A percentile compares a stretch with the other conserved stretches of the same genome.
Evolutionary conservation across 2,329 filamentous ascomycete genomes (phyloP).

Genomic region (Coniochaeta pulveracea): DNA sequence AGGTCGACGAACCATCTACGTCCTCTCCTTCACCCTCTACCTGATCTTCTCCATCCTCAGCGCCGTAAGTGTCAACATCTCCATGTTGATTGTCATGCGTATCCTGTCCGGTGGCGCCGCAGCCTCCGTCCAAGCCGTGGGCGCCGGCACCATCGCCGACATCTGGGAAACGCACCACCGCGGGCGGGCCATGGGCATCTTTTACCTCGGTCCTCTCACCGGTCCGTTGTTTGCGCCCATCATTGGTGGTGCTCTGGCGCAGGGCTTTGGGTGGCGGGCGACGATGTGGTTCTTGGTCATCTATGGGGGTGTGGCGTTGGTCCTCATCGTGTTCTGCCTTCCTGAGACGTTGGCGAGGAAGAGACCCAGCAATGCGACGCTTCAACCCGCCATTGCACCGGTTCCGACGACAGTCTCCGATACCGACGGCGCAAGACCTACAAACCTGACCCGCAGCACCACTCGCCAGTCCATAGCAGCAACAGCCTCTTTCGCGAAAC

Average conservation of each 20-base stretch:
- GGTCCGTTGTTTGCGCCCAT: slow-evolving; percentile 69
- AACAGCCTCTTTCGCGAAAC: slow-evolving; percentile 45
- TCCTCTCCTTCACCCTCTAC: slow-evolving; percentile 63
- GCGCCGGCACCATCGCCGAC: slow-evolving; percentile 73
- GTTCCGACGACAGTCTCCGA: slow-evolving; percentile 2
- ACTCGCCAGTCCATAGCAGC: slow-evolving; percentile 50
- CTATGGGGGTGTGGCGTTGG: slow-evolving; percentile 49
- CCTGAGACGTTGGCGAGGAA: slow-evolving; percentile 50
- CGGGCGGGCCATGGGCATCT: slow-evolving; percentile 70
- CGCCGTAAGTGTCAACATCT: slow-evolving; percentile 57
- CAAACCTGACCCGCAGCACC: slow-evolving; percentile 35
- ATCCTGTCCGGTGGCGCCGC: slow-evolving; percentile 64
- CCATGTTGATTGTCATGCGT: slow-evolving; percentile 69
- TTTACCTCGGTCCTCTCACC: slow-evolving; percentile 68
- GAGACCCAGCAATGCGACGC: slow-evolving; percentile 9
- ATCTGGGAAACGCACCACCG: slow-evolving; percentile 65
- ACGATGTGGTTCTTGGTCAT: slow-evolving; percentile 69
- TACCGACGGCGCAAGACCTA: slow-evolving; percentile 4
- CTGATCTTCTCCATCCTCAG: slow-evolving; percentile 58
- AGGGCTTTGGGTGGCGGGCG: slow-evolving; percentile 61
- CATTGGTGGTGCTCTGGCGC: slow-evolving; percentile 60
- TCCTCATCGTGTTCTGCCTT: slow-evolving; percentile 47
- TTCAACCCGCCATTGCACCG: slow-evolving; percentile 2
- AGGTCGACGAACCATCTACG: slow-evolving; percentile 68
- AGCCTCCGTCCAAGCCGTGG: slow-evolving; percentile 72